Conservation (phyloP, 2,329 filamentous ascomycete species). For the Cladosporium phlei region DNA sequence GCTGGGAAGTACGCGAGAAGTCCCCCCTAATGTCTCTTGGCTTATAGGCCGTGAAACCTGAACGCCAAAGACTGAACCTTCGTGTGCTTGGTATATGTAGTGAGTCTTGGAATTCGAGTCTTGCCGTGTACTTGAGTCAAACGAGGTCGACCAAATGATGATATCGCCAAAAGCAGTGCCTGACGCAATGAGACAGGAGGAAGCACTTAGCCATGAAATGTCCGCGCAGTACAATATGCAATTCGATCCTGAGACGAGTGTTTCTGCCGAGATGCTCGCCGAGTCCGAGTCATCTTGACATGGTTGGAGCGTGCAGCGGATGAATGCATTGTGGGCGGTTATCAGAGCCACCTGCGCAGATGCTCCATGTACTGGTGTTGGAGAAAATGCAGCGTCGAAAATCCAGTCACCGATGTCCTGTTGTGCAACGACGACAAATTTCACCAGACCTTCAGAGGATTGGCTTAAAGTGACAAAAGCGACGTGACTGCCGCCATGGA, state of each 20-base stretch:
- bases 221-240: constrained; percentile 86
- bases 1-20: constrained; percentile 67
- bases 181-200: constrained; percentile 68
- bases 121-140: constrained; percentile 10
- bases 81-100: constrained; percentile 63
- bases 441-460: not conserved
- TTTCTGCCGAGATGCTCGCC: not conserved
- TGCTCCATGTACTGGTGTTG: not conserved
- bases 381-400: constrained; percentile 58
- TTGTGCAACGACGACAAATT: not conserved
- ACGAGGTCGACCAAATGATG: constrained; percentile 72
- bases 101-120: constrained; percentile 41
- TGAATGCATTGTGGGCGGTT: constrained; percentile 82
- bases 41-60: constrained; percentile 61
- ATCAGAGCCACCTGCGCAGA: constrained; percentile 54
- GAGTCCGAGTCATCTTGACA: not conserved
- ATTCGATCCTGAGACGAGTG: constrained; percentile 60
- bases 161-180: constrained; percentile 96
- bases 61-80: constrained; percentile 91
- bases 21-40: constrained; percentile 23
- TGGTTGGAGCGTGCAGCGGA: constrained; percentile 30
- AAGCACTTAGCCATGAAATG: constrained; percentile 56
- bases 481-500: constrained; percentile 67
- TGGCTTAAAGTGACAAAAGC: not conserved
- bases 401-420: constrained; percentile 69